Evolutionary conservation across 2,329 filamentous ascomycete genomes (phyloP).

Genomic region (Mycosphaerelloides madeirae): DNA sequence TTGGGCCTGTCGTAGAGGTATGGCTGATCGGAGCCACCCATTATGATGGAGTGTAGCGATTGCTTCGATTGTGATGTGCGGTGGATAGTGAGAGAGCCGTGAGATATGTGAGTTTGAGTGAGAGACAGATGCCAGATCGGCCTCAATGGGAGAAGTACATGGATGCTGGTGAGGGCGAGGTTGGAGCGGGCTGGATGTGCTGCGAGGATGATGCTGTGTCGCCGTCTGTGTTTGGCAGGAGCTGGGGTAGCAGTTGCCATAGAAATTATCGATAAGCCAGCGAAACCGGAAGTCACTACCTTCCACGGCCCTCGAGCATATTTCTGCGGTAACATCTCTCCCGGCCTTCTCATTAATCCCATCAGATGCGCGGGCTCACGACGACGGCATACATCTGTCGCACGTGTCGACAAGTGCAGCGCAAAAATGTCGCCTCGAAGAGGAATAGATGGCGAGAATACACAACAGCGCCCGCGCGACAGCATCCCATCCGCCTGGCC

Average conservation of each 20-base stretch:
- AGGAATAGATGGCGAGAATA: constrained; percentile 15
- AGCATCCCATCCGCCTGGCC: constrained; percentile 63
- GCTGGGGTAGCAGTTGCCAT: too few species aligned
- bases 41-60: constrained; percentile 9
- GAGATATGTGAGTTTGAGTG: constrained; percentile 7
- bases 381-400: constrained; percentile 17
- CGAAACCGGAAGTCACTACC: too few species aligned
- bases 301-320: too few species aligned
- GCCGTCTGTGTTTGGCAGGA: too few species aligned
- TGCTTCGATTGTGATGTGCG: not conserved
- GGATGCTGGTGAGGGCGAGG: not conserved
- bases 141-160: too few species aligned
- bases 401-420: constrained; percentile 14
- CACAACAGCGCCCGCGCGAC: constrained; percentile 33
- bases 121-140: not conserved
- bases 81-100: not conserved
- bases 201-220: not conserved
- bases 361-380: not conserved
- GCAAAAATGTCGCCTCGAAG: constrained; percentile 14
- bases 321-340: too few species aligned
- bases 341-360: not conserved
- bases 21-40: constrained; percentile 46
- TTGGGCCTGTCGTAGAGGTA: constrained; percentile 64
- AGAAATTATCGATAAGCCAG: too few species aligned
- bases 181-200: not conserved